Percentiles rank a stretch among this genome's conserved stretches.
Evolutionary conservation across 2,329 filamentous ascomycete species (phyloP).

Genomic region (Lasiodiplodia sp.): DNA sequence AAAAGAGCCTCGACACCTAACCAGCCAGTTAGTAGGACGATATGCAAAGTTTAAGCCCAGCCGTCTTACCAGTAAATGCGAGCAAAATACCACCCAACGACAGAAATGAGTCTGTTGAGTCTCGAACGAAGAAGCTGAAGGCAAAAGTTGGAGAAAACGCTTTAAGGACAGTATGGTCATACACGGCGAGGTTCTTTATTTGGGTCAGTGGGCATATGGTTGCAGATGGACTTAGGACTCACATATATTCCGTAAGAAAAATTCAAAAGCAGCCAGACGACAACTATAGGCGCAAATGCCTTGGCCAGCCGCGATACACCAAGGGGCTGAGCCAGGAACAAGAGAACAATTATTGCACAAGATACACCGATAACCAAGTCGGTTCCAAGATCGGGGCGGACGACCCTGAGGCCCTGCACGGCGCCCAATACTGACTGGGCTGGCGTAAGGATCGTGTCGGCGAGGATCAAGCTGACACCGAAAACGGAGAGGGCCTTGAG

Average conservation of each 20-base stretch:
- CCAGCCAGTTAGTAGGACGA: neutral
- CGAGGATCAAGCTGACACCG: constrained; percentile 72
- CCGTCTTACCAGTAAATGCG: constrained; percentile 68
- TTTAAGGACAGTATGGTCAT: constrained; percentile 58
- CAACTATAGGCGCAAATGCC: constrained; percentile 70
- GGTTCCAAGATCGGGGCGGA: constrained; percentile 62
- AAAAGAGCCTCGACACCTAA: constrained; percentile 74
- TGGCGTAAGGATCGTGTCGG: constrained; percentile 71
- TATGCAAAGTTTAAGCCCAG: too few species aligned
- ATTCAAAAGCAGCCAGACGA: constrained; percentile 73
- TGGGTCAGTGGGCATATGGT: neutral
- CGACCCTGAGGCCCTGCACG: constrained; percentile 68
- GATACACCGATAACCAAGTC: constrained; percentile 67
- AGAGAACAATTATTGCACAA: constrained; percentile 68
- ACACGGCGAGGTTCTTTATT: constrained; percentile 49
- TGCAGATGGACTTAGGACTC: constrained; percentile 27
- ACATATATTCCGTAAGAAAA: constrained; percentile 67
- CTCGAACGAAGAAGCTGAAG: constrained; percentile 66
- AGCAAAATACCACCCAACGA: constrained; percentile 75
- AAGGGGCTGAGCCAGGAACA: constrained; percentile 71
- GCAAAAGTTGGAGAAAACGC: constrained; percentile 65
- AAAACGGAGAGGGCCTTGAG: constrained; percentile 70
- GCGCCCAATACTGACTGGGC: constrained; percentile 75
- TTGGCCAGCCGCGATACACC: constrained; percentile 67
- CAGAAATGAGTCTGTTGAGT: constrained; percentile 67